Conservation (phyloP, 2,329 filamentous ascomycete genomes). For the Elsinoe ampelina region DNA sequence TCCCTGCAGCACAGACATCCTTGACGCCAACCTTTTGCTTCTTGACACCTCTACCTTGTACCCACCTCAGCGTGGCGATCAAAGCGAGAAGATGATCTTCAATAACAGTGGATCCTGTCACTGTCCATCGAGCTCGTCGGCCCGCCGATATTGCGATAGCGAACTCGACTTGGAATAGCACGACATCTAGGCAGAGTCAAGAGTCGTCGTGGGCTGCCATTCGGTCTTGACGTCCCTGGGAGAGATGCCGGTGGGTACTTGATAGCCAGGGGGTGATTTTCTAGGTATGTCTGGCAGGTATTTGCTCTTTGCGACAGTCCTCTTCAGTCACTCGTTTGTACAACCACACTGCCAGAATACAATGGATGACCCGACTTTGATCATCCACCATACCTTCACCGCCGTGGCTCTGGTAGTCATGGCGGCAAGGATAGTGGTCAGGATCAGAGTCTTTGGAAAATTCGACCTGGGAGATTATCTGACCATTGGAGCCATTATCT, state of each 20-base stretch:
- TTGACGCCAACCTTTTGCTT: neutral
- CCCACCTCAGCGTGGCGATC: neutral
- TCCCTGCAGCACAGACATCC: neutral
- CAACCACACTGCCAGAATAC: neutral
- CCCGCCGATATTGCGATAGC: neutral
- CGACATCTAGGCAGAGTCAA: neutral
- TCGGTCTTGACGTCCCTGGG: neutral
- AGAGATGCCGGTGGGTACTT: neutral
- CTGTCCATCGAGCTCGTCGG: neutral
- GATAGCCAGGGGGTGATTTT: neutral
- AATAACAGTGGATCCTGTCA: neutral
- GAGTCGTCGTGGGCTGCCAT: neutral
- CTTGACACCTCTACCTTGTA: neutral
- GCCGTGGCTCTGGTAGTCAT: constrained; percentile 8
- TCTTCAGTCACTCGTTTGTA: constrained; percentile 1
- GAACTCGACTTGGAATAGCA: constrained; percentile 2
- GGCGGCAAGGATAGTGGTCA: constrained; percentile 4
- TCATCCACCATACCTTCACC: constrained; percentile 10
- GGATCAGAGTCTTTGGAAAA: neutral
- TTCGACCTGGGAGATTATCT: constrained; percentile 9
- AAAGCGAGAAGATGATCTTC: constrained; percentile 7
- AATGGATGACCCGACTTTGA: constrained; percentile 2
- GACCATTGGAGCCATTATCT: constrained; percentile 2
- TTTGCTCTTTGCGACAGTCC: neutral
- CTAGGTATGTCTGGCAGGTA: constrained; percentile 1